Conservation (phyloP, 169 alveolate genomes). For the Plasmodium sp. region DNA sequence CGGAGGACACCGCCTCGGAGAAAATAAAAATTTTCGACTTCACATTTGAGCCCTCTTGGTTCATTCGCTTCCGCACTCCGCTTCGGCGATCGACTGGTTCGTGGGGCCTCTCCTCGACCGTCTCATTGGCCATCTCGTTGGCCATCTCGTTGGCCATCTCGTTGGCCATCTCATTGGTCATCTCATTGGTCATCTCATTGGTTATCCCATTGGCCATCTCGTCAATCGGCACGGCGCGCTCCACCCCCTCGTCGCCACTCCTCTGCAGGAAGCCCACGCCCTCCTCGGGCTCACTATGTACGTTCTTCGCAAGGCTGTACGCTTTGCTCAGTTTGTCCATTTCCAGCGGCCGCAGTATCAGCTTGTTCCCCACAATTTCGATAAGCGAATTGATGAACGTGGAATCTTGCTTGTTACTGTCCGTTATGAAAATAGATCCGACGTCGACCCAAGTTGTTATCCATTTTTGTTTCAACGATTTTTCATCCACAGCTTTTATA, state of each 20-base stretch:
- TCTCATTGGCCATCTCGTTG: not conserved
- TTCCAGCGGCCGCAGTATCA: conserved; percentile 39
- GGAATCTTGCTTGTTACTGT: conserved; percentile 5
- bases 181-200: not conserved
- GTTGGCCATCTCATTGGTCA: not conserved
- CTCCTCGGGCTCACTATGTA: not conserved
- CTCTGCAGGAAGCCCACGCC: not conserved
- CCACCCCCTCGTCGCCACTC: not conserved
- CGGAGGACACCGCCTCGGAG: conserved; percentile 61
- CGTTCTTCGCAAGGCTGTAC: conserved; percentile 2
- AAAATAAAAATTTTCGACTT: conserved; percentile 67
- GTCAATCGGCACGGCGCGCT: not conserved
- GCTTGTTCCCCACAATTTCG: conserved; percentile 53
- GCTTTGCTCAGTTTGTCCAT: conserved; percentile 32
- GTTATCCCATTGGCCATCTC: not conserved
- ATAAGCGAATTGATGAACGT: conserved; percentile 59
- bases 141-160: not conserved
- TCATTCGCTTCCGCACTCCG: not conserved
- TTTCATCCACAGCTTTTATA: conserved; percentile 68
- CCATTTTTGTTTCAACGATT: conserved; percentile 60
- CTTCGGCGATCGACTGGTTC: not conserved
- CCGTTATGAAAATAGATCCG: conserved; percentile 67
- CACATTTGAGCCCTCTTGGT: conserved; percentile 20
- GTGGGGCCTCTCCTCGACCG: not conserved
- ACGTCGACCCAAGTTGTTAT: conserved; percentile 69